These are phyloP conservation scores for Debaryomyces castellii DNA, from an alignment of 805 yeast species.

Conservation along the genomic window DNA sequence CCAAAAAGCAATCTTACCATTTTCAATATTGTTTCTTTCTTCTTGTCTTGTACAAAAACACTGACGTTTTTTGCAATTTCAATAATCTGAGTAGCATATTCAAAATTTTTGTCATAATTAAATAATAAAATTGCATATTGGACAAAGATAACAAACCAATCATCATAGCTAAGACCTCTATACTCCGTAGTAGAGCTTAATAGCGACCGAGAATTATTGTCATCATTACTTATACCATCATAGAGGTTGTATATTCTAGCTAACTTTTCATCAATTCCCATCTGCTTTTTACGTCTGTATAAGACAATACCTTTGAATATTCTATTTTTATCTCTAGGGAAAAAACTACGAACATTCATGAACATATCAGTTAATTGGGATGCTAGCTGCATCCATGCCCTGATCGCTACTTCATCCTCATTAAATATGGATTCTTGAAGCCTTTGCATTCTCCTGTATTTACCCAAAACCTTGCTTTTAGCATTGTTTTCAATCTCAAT, in stretches of 20 bases:
- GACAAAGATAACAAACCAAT: slow-evolving; percentile 86
- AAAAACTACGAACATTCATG: slow-evolving; percentile 72
- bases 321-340: slow-evolving; percentile 71
- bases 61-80: slow-evolving; percentile 76
- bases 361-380: slow-evolving; percentile 82
- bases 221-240: slow-evolving; percentile 48
- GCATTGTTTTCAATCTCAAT: slow-evolving; percentile 58
- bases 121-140: slow-evolving; percentile 71
- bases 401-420: slow-evolving; percentile 57
- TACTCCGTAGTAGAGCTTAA: slow-evolving; percentile 57
- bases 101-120: slow-evolving; percentile 61
- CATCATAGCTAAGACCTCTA: slow-evolving; percentile 72
- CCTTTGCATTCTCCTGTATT: slow-evolving; percentile 53
- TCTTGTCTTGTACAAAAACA: slow-evolving; percentile 70
- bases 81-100: slow-evolving; percentile 50
- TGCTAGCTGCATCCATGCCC: slow-evolving; percentile 82
- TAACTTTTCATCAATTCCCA: slow-evolving; percentile 71
- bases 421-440: slow-evolving; percentile 36
- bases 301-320: slow-evolving; percentile 66
- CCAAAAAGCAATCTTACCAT: slow-evolving; percentile 68
- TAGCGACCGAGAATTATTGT: slow-evolving; percentile 28
- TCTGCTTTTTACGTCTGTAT: slow-evolving; percentile 57
- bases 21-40: slow-evolving; percentile 57
- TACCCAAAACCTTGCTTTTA: slow-evolving; percentile 54
- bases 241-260: slow-evolving; percentile 65